phyloP scores from a whole-genome alignment of 2,329 filamentous ascomycete genomes.

The Cercospora nicotianae region DNA sequence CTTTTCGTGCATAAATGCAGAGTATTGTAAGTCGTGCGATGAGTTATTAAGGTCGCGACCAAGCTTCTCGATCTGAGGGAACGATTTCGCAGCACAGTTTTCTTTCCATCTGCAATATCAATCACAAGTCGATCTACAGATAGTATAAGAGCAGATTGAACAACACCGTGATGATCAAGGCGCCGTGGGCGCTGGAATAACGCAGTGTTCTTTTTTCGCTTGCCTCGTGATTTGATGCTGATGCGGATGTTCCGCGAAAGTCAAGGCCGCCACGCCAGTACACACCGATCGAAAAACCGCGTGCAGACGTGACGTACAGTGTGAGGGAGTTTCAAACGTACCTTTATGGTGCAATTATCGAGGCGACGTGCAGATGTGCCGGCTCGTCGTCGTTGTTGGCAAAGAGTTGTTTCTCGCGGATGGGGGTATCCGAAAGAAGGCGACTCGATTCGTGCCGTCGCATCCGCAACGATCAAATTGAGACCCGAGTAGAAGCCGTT shows the following conservation, averaged over 20 bases:
- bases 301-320: not conserved
- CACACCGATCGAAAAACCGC: not conserved
- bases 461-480: constrained; percentile 10
- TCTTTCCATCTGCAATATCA: not conserved
- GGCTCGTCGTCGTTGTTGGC: constrained; percentile 4
- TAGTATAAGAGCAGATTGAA: not conserved
- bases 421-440: not conserved
- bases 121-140: not conserved
- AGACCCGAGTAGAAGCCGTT: not conserved
- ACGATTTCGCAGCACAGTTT: not conserved
- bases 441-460: not conserved
- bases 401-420: constrained; percentile 9
- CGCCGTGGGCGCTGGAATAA: not conserved
- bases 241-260: constrained; percentile 17
- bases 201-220: not conserved
- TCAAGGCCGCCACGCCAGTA: not conserved
- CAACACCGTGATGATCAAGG: not conserved
- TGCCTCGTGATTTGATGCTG: constrained; percentile 9
- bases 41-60: not conserved
- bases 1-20: not conserved
- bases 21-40: not conserved
- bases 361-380: not conserved
- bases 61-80: not conserved
- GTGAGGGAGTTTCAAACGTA: not conserved
- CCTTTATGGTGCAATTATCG: not conserved